phyloP scores from a whole-genome alignment of 1,139 yeast species.

The Yamadazyma dushanensis region DNA sequence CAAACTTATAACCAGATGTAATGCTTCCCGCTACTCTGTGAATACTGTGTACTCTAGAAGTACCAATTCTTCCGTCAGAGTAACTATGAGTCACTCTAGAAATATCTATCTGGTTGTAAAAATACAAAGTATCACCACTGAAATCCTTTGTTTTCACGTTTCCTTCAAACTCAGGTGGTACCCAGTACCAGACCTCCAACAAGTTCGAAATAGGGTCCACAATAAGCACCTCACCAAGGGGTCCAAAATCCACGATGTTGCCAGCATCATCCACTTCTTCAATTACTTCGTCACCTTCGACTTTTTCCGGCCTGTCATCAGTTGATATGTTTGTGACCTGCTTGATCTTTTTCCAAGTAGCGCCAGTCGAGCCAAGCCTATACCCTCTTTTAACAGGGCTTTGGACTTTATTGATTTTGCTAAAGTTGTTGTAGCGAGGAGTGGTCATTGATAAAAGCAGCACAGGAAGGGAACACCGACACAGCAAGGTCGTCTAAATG shows the following conservation, averaged over 20 bases:
- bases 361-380: constrained; percentile 41
- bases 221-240: constrained; percentile 47
- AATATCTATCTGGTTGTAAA: constrained; percentile 21
- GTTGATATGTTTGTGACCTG: constrained; percentile 26
- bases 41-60: constrained; percentile 5
- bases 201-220: constrained; percentile 25
- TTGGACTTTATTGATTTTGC: constrained; percentile 22
- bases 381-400: constrained; percentile 33
- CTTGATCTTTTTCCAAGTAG: constrained; percentile 46
- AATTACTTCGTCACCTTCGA: neutral
- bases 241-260: constrained; percentile 35
- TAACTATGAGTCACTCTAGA: neutral
- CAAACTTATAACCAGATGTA: constrained; percentile 7
- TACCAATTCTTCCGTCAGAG: neutral
- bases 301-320: no score
- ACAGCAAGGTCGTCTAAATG: neutral
- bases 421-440: neutral
- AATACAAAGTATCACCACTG: constrained; percentile 35
- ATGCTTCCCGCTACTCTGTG: constrained; percentile 8
- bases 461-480: neutral
- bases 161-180: constrained; percentile 19
- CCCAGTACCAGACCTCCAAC: constrained; percentile 57
- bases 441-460: neutral
- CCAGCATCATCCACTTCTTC: neutral
- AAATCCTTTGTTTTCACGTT: constrained; percentile 8